Percentiles rank a stretch among this genome's conserved stretches.
Evolutionary conservation across 192 early-diverging fungal genomes (phyloP).

Genomic region (Coemansia biformis): DNA sequence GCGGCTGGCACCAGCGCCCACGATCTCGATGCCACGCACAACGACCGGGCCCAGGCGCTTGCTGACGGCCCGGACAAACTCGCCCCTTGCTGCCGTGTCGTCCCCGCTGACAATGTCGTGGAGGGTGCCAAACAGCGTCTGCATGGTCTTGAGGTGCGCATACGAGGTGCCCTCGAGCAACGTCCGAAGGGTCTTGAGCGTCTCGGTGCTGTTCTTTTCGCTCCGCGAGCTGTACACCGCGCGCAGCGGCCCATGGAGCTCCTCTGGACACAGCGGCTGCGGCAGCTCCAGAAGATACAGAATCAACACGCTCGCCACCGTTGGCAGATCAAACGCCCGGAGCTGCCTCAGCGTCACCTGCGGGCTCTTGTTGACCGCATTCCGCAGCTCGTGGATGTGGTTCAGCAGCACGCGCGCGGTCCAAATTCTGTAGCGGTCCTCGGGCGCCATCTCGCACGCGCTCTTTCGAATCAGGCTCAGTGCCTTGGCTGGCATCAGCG

Average conservation of each 20-base stretch:
- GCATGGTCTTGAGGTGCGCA: constrained; percentile 36
- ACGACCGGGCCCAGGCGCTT: constrained; percentile 44
- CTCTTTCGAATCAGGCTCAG: constrained; percentile 57
- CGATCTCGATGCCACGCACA: constrained; percentile 41
- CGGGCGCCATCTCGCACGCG: constrained; percentile 19
- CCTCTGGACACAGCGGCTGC: constrained; percentile 60
- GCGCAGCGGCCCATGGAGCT: constrained; percentile 64
- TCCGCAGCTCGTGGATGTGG: constrained; percentile 59
- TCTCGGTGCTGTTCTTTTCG: constrained; percentile 30
- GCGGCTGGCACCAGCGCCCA: constrained; percentile 31
- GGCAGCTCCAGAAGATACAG: constrained; percentile 72
- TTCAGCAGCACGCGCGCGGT: constrained; percentile 55
- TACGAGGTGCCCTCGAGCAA: constrained; percentile 37
- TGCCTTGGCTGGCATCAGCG: constrained; percentile 57
- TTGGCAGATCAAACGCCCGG: constrained; percentile 52
- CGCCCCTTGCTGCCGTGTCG: constrained; percentile 6
- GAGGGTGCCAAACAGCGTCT: constrained; percentile 31
- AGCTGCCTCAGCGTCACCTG: constrained; percentile 55
- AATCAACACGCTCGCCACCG: constrained; percentile 57
- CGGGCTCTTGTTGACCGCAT: constrained; percentile 57
- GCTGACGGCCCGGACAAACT: constrained; percentile 30
- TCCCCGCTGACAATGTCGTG: constrained; percentile 22
- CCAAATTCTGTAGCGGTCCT: constrained; percentile 59
- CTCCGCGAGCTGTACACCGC: constrained; percentile 54
- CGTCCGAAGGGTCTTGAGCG: constrained; percentile 11